These are phyloP conservation scores for Emiliania huxleyi DNA, from an alignment of 78 protist species.

Conservation along the genomic window DNA sequence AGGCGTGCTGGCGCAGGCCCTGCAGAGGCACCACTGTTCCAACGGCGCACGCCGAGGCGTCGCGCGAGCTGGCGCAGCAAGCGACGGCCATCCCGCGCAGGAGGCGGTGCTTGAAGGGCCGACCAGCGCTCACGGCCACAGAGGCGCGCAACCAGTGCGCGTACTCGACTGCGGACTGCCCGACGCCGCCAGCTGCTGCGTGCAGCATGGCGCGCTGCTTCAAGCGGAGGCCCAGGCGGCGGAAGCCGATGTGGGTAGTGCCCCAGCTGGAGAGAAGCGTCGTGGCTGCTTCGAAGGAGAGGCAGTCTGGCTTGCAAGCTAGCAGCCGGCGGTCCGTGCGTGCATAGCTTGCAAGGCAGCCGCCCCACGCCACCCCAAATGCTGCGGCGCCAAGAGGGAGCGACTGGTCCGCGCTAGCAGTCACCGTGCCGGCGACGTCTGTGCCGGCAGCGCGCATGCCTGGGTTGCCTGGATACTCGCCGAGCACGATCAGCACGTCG, in stretches of 20 bases:
- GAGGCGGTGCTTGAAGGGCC: not conserved
- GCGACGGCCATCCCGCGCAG: not conserved
- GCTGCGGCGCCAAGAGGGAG: not conserved
- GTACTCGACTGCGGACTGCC: not conserved
- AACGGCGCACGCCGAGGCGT: not conserved
- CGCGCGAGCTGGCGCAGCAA: not conserved
- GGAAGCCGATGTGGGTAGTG: not conserved
- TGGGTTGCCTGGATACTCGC: not conserved
- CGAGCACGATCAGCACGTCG: not conserved
- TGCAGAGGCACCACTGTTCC: not conserved
- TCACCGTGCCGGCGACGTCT: not conserved
- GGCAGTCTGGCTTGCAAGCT: not conserved
- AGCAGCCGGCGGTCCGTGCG: not conserved
- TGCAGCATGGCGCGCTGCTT: not conserved
- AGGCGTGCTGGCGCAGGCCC: not conserved
- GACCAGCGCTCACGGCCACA: not conserved
- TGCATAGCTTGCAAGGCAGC: no score
- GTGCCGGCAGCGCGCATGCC: not conserved
- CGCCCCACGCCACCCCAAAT: not conserved
- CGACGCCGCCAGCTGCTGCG: conserved; percentile 41
- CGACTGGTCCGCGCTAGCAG: not conserved
- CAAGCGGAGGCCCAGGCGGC: not conserved
- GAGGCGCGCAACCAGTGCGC: not conserved
- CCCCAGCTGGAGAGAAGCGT: not conserved
- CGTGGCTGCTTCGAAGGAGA: not conserved